Base-by-base conservation (phyloP, 164 flowering plant genomes). In the Amborella trichopoda region DNA sequence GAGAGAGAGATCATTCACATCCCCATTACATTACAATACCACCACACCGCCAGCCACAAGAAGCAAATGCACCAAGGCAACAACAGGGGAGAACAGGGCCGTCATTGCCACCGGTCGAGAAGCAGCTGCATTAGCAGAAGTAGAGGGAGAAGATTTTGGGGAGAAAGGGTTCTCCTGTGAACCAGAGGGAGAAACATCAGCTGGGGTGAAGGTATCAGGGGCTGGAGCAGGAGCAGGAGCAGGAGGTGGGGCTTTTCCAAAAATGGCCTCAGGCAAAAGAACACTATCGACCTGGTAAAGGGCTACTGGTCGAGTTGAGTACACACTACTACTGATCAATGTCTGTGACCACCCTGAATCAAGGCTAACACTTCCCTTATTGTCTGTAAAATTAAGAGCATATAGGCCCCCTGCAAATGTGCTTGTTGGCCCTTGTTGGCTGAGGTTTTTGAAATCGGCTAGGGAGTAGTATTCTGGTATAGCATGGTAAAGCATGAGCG, bases 241-340 rank as follows among this genome's bases (percentile, higher is more conserved):
- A 4, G 85, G 84, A 3, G 94, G 88, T 2, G 83, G 78, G 25
- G 83, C 76, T 4, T 78, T 65, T 2, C 97, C 97, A 44, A 86
- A 86, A 50, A 90, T 81, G 0, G 88, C 88, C 52, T 74, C 74
- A 0, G 94, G 97, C 18, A 90, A 77, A 28, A 90, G 81, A 23
- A 90, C 88, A 52, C 60, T 62, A 23, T 77, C 74, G 6, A 83
- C 68, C 63, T 83, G 74, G 44, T 79, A 90, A 4, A 90, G 28
- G 1, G 94, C 88, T 26, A 81, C 83, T 0, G 91, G 97, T 22
- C 68, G 69, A 0, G 91, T 76, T 1, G 97, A 67, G 44, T 61
- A 65, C 6, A 90, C 91, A 48, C 77, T 68, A 40, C 97, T 86
- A 50, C 71, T 79, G 13, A 90, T 61, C 42, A 72, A 73, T 0